These are phyloP conservation scores for Teunomyces gatunensis DNA, from an alignment of 805 yeast genomes.

Conservation along the genomic window DNA sequence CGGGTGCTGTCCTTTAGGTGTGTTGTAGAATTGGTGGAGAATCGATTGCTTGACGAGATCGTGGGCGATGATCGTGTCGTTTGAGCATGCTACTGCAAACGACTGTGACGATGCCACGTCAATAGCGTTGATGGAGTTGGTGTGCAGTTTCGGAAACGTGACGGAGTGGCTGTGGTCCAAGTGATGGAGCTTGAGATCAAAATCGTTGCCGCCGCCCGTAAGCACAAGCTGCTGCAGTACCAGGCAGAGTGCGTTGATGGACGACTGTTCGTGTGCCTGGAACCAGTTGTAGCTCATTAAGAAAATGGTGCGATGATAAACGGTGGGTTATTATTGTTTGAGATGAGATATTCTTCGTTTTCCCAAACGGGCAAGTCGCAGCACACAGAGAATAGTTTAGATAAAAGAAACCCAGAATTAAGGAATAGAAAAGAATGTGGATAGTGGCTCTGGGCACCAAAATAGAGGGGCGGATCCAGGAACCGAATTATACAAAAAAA, in stretches of 20 bases:
- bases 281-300: not conserved
- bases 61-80: constrained; percentile 17
- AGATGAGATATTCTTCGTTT: not conserved
- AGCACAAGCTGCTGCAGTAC: constrained; percentile 13
- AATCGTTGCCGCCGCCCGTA: constrained; percentile 24
- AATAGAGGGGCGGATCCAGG: too few species aligned
- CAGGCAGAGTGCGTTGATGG: constrained; percentile 16
- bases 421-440: too few species aligned
- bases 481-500: too few species aligned
- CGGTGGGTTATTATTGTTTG: too few species aligned
- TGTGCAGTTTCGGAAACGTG: constrained; percentile 16
- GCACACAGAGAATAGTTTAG: not conserved
- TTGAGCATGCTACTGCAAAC: constrained; percentile 13
- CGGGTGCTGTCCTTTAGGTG: constrained; percentile 1
- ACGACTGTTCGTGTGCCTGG: constrained; percentile 14
- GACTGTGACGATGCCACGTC: constrained; percentile 7
- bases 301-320: too few species aligned
- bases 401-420: too few species aligned
- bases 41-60: constrained; percentile 18
- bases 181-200: constrained; percentile 14
- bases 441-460: too few species aligned
- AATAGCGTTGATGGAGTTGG: constrained; percentile 16
- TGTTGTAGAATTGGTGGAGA: constrained; percentile 6
- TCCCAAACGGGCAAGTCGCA: not conserved
- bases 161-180: not conserved